Base-by-base conservation (phyloP, 176 grass and related monocot species). In the Thalia dealbata region DNA sequence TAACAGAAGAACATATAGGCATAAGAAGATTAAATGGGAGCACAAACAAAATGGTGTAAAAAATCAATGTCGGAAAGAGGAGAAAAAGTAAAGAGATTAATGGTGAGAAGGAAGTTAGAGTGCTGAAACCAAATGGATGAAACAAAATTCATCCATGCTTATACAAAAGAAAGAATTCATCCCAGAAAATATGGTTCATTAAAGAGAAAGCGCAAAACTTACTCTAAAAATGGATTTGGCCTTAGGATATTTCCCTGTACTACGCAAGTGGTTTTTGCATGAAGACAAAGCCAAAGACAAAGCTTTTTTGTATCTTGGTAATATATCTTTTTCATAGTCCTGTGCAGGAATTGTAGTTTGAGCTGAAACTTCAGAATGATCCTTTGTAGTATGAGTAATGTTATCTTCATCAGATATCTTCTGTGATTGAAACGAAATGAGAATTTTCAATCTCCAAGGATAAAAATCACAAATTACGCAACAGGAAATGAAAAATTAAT, bases 261-360 rank as follows among this genome's bases (percentile, higher is more conserved):
- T 83, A 78, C 72, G 28, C 52, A 95, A 83, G 28, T 84, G 72
- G 21, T 83, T 81, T 71, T 80, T 89, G 41, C 87, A 95, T 38
- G 91, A 95, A 75, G 79, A 42, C 51, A 95, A 60, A 58, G 77
- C 87, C 51, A 79, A 56, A 66, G 83, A 84, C 44, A 87, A 78
- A 59, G 91, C 91, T 51, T 87, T 70, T 76, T 83, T 89, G 77
- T 95, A 89, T 95, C 91, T 89, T 59, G 91, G 91, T 78, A 95
- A 62, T 61, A 95, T 95, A 79, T 95, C 87, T 14, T 71, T 78
- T 81, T 95, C 87, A 79, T 89, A 93, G 84, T 93, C 86, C 77
- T 93, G 91, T 67, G 91, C 91, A 62, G 52, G 76, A 32, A 89
- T 67, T 46, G 61, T 70, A 6, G 70, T 35, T 75, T 79, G 87